These are phyloP conservation scores for Debaryomyces subglobosus DNA, from an alignment of 1,139 yeast species.

Conservation along the genomic window DNA sequence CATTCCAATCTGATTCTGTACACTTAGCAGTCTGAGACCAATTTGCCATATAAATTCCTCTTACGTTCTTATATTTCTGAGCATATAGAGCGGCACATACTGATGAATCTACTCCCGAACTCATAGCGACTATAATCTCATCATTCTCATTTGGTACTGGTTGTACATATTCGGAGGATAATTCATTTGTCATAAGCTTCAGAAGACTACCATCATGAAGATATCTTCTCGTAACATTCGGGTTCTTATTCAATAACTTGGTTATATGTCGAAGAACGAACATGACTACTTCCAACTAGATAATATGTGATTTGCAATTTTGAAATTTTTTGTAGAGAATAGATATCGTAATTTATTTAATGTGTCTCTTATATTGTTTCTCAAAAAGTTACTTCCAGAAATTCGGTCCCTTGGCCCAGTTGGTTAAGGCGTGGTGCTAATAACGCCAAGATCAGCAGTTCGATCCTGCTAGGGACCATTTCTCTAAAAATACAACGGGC, in stretches of 20 bases:
- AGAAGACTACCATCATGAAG: neutral
- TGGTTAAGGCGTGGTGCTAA: conserved; percentile 77
- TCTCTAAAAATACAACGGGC: conserved; percentile 48
- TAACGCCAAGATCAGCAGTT: conserved; percentile 84
- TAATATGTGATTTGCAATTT: neutral
- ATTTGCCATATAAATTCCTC: conserved; percentile 90
- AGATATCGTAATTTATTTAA: neutral
- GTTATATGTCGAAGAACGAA: neutral
- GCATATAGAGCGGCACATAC: conserved; percentile 80
- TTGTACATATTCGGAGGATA: conserved; percentile 29
- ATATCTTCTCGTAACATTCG: neutral
- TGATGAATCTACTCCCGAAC: conserved; percentile 96
- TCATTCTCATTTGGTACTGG: conserved; percentile 54
- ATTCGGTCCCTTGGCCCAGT: conserved; percentile 28
- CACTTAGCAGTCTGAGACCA: conserved; percentile 79
- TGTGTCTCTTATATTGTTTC: neutral
- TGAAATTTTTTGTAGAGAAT: neutral
- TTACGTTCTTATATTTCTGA: conserved; percentile 53
- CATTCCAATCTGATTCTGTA: conserved; percentile 87
- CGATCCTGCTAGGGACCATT: conserved; percentile 86
- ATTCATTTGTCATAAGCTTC: conserved; percentile 1
- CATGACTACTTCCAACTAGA: neutral
- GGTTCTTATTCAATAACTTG: neutral
- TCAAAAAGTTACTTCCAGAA: conserved; percentile 1
- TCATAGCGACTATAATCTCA: conserved; percentile 83